Conservation (phyloP, 768 basidiomycete species). For the Tylopilus intermedius region DNA sequence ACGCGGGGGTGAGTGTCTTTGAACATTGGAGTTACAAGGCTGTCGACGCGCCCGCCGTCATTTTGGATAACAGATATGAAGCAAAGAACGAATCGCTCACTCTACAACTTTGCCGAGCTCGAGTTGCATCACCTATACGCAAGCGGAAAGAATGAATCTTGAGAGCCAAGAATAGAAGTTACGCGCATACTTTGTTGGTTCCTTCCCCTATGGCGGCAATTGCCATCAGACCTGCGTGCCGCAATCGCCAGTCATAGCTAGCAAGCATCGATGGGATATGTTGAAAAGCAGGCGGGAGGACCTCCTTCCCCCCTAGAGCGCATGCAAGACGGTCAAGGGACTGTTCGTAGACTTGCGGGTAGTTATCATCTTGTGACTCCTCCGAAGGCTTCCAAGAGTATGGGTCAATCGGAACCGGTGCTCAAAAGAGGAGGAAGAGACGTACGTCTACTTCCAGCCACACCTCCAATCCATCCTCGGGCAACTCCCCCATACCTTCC, state of each 20-base stretch:
- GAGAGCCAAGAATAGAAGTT: neutral
- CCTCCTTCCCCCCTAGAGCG: conserved; percentile 69
- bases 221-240: conserved; percentile 84
- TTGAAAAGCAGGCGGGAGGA: conserved; percentile 77
- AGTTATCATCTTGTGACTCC: conserved; percentile 55
- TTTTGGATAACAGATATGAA: neutral
- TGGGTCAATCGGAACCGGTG: neutral
- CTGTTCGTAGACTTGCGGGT: conserved; percentile 78
- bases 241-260: conserved; percentile 76
- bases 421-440: conserved; percentile 20
- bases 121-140: conserved; percentile 63
- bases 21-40: conserved; percentile 75
- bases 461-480: conserved; percentile 49
- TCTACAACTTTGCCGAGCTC: conserved; percentile 78
- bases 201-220: conserved; percentile 85
- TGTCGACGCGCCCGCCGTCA: conserved; percentile 20
- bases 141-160: neutral
- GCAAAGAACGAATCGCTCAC: conserved; percentile 39
- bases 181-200: conserved; percentile 52
- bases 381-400: conserved; percentile 49
- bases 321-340: conserved; percentile 76
- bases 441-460: conserved; percentile 79
- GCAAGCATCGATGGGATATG: conserved; percentile 79
- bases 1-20: conserved; percentile 72
- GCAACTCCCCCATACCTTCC: conserved; percentile 78